Evolutionary conservation across 441 rosid genomes (phyloP).

Genomic region (Dalechampia spathulata): DNA sequence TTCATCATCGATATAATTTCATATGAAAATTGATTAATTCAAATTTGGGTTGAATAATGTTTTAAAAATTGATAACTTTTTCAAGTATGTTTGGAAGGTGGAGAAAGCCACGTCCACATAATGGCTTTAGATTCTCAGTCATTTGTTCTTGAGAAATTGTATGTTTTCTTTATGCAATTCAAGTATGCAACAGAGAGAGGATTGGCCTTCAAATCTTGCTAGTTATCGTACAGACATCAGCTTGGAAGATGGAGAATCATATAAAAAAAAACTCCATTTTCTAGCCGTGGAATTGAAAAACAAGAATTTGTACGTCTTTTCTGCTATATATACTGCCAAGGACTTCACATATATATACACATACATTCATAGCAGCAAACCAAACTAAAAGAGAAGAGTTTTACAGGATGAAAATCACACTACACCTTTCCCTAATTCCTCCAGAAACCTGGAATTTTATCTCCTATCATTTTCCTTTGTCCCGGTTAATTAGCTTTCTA

Average conservation of each 20-base stretch:
- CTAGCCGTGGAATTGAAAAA: constrained; percentile 6
- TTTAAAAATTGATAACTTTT: too few relatives aligned
- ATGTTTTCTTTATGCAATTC: constrained; percentile 1
- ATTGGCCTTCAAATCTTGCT: background rate
- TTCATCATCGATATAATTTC: too few relatives aligned
- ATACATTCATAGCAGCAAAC: constrained; percentile 12
- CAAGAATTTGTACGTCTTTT: constrained; percentile 3
- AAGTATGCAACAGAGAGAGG: background rate
- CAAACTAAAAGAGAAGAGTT: constrained; percentile 16
- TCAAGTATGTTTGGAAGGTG: too few relatives aligned
- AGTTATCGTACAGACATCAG: background rate
- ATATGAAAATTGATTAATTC: too few relatives aligned
- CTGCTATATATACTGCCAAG: background rate
- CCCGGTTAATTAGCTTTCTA: constrained; percentile 13
- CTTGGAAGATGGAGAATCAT: background rate
- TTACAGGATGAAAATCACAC: constrained; percentile 22
- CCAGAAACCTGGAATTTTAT: background rate
- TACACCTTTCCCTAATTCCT: background rate
- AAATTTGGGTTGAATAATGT: too few relatives aligned
- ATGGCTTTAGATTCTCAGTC: too few relatives aligned
- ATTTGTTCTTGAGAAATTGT: background rate
- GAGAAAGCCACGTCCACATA: too few relatives aligned
- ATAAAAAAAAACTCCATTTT: constrained; percentile 10
- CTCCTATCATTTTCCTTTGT: background rate
- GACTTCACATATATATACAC: constrained; percentile 22